Conservation (phyloP, 768 basidiomycete genomes). For the Aureoboletus auriporus region DNA sequence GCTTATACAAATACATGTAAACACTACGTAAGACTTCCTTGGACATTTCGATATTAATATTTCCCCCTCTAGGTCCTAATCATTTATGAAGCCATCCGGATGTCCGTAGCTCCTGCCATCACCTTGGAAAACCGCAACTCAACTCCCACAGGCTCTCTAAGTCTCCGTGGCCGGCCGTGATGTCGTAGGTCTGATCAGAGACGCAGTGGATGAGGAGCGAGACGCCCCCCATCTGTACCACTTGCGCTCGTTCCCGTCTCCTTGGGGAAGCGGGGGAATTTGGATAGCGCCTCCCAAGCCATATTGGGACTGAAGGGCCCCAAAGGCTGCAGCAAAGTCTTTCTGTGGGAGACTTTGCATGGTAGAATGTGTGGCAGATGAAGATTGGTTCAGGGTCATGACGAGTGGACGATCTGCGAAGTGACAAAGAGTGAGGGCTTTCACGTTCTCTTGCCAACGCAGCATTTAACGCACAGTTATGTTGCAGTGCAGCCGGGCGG, state of each 20-base stretch:
- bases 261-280: neutral
- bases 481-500: too few species aligned
- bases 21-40: neutral
- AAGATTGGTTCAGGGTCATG: neutral
- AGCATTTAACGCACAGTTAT: too few species aligned
- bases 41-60: too few species aligned
- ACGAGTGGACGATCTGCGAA: neutral
- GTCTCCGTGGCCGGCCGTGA: neutral
- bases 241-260: slow-evolving; percentile 1
- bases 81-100: too few species aligned
- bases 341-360: slow-evolving; percentile 11
- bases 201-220: slow-evolving; percentile 12
- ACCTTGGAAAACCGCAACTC: too few species aligned
- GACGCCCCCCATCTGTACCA: slow-evolving; percentile 19
- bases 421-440: too few species aligned
- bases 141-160: too few species aligned
- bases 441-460: too few species aligned
- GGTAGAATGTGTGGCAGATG: neutral
- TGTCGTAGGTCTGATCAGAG: slow-evolving; percentile 4
- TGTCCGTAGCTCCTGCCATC: too few species aligned
- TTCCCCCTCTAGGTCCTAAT: too few species aligned
- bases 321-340: slow-evolving; percentile 23
- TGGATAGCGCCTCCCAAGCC: slow-evolving; percentile 8
- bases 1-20: slow-evolving; percentile 3
- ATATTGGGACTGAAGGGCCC: slow-evolving; percentile 17